Evolutionary conservation across 176 grass and related monocot genomes (phyloP), one percentile per base, ranked within the genome.

Genomic region (Musa schizocarpa): DNA sequence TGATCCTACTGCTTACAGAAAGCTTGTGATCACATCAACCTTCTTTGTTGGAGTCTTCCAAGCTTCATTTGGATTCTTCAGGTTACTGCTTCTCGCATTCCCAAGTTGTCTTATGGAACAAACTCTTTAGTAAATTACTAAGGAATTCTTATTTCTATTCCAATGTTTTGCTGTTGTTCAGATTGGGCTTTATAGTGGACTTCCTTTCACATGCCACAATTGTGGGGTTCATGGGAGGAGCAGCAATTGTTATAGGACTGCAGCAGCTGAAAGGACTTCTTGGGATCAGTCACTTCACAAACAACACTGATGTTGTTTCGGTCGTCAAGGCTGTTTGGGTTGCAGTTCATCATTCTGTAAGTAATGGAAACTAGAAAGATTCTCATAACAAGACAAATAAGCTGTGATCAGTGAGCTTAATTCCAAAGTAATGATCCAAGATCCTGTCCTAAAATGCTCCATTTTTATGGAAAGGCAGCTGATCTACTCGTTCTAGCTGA

Each of bases 221-320:
- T 50, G 93, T 96, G 1, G 93, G 93, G 52, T 96, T 96, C 85
- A 96, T 96, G 93, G 93, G 17, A 7, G 93, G 93, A 29, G 93
- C 93, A 13, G 93, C 93, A 50, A 90, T 92, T 17, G 90, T 96
- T 2, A 96, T 96, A 52, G 93, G 93, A 2, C 22, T 96, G 77
- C 93, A 96, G 75, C 93, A 96, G 83, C 84, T 96, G 34, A 96
- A 96, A 89, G 93, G 90, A 0, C 77, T 96, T 13, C 82, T 96
- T 48, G 93, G 93, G 0, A 83, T 96, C 25, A 81, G 26, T 79
- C 87, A 80, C 72, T 96, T 96, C 79, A 92, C 93, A 65, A 87
- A 90, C 86, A 92, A 76, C 74, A 96, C 93, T 11, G 90, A 96
- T 63, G 49, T 96, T 51, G 79, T 96, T 54, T 88, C 93, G 11